Evolutionary conservation across 345 rosid species (phyloP), one percentile per base, ranked within the genome.

Genomic region (Stellera chamaejasme): DNA sequence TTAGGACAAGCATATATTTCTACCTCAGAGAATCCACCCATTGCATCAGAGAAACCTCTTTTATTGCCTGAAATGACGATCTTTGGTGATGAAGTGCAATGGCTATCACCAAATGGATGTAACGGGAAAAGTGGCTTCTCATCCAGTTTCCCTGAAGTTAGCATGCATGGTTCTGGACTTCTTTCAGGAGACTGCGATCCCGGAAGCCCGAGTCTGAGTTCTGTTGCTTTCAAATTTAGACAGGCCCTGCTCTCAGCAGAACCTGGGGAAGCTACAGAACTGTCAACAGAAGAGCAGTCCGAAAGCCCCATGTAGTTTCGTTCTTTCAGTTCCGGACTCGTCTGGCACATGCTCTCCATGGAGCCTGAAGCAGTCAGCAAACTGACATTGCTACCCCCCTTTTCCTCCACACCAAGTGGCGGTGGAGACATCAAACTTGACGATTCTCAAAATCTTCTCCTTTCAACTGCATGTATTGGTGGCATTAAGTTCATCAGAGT

Each of bases 151-250:
- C 27, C 56, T 8, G 68, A 61, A 58, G 61, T 69, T 46, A 69
- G 16, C 48, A 66, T 60, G 25, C 70, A 60, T 62, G 72, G 60
- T 26, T 77, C 75, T 10, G 52, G 50, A 44, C 66, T 76, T 56
- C 84, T 77, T 64, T 70, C 72, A 5, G 79, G 88, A 12, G 83
- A 77, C 52, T 60, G 92, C n/a, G 82, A 79, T 55, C 92, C 88
- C 14, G 88, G 92, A 67, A 82, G 88, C 28, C 92, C 88, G 16
- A 85, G 88, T 64, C 84, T 74, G 42, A 84, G 68, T 56, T 85
- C 92, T 3, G 82, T 82, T 58, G 85, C 88, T 72, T 78, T 85
- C 27, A 79, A 68, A 70, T 79, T 79, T 61, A 79, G 64, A 66
- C 61, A 70, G 52, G 46, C 70, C 59, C 75, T 72, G 58, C 56